phyloP scores from a whole-genome alignment of 176 grass and related monocot species.

The Eleusine indica region DNA sequence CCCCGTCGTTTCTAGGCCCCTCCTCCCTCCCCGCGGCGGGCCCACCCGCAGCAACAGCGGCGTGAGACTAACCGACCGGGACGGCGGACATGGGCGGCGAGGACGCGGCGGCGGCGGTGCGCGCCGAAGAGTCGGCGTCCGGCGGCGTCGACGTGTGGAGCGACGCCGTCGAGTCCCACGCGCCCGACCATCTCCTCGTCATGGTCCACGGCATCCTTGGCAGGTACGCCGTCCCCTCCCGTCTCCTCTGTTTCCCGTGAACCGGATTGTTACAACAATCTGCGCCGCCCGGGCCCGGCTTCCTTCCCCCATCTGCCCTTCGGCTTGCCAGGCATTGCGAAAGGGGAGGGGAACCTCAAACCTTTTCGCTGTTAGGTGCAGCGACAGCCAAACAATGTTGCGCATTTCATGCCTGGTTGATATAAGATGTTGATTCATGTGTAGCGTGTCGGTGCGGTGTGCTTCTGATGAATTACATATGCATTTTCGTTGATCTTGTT shows the following conservation, averaged over 20 bases:
- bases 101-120: not conserved
- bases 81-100: conserved; percentile 6
- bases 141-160: conserved; percentile 64
- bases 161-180: conserved; percentile 49
- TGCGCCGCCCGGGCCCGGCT: too few species aligned
- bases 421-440: too few species aligned
- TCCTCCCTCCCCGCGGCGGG: not conserved
- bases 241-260: not conserved
- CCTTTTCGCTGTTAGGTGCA: not conserved
- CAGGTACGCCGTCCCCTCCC: conserved; percentile 29
- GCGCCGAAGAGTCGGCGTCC: conserved; percentile 40
- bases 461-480: not conserved
- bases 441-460: not conserved
- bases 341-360: too few species aligned
- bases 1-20: not conserved
- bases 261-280: not conserved
- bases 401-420: too few species aligned
- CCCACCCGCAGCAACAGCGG: not conserved
- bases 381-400: not conserved
- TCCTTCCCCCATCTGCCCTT: too few species aligned
- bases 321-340: too few species aligned
- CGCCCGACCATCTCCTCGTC: conserved; percentile 68
- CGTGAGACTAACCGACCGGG: not conserved
- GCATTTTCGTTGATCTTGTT: not conserved
- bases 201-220: conserved; percentile 85